These are phyloP conservation scores for Anthracocystis setariae DNA, from an alignment of 1,284 basidiomycete genomes.

Conservation along the genomic window DNA sequence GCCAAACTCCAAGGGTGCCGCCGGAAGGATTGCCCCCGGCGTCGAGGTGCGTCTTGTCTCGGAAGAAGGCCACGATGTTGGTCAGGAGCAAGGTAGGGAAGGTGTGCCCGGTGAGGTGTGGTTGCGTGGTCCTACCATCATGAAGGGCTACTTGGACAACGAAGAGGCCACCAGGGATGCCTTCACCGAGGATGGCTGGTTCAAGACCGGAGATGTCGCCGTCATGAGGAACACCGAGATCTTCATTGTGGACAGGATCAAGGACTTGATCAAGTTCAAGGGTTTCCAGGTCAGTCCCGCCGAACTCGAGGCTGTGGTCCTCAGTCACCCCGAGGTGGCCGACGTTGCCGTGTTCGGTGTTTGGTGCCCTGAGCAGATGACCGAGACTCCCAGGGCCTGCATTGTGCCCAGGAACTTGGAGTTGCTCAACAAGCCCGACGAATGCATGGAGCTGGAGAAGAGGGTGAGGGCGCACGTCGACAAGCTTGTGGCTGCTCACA, in stretches of 20 bases:
- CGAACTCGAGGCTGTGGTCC: conserved; percentile 52
- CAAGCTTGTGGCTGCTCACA: conserved; percentile 65
- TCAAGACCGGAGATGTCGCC: conserved; percentile 58
- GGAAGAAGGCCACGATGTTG: conserved; percentile 67
- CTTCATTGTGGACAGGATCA: conserved; percentile 59
- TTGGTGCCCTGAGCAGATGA: conserved; percentile 41
- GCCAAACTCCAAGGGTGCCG: conserved; percentile 58
- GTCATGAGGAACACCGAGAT: conserved; percentile 52
- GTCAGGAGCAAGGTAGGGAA: conserved; percentile 71
- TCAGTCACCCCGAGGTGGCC: conserved; percentile 43
- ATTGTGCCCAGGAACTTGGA: conserved; percentile 54
- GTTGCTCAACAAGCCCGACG: conserved; percentile 56
- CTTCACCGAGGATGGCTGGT: conserved; percentile 55
- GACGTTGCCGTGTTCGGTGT: conserved; percentile 48
- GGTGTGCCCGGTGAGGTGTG: conserved; percentile 62
- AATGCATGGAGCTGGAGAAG: conserved; percentile 57
- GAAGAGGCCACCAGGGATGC: conserved; percentile 34
- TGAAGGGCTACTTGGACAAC: conserved; percentile 58
- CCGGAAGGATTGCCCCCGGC: conserved; percentile 80
- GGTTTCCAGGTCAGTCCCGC: conserved; percentile 61
- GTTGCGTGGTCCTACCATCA: conserved; percentile 43
- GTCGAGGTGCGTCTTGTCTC: conserved; percentile 81
- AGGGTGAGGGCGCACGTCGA: conserved; percentile 36
- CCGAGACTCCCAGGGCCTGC: conserved; percentile 64
- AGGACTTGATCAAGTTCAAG: conserved; percentile 57